These are phyloP conservation scores for Aspergillus sparsus DNA, from an alignment of 495 filamentous ascomycete genomes.

Conservation along the genomic window DNA sequence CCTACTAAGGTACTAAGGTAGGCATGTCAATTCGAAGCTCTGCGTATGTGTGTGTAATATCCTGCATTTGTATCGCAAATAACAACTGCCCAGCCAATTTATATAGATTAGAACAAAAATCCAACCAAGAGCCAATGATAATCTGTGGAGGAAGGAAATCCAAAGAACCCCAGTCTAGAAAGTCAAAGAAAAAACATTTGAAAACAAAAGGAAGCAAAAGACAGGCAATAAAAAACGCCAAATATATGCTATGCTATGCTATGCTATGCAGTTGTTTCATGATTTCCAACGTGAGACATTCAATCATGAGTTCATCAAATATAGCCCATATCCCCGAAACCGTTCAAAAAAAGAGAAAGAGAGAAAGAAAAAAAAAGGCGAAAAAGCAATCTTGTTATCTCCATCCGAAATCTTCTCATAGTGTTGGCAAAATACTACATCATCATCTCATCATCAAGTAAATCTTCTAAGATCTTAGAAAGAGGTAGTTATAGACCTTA, in stretches of 20 bases:
- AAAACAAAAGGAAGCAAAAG: conserved; percentile 7
- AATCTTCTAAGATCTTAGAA: neutral
- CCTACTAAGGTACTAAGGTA: too few species aligned
- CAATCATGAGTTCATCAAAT: conserved; percentile 7
- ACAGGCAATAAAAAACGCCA: conserved; percentile 12
- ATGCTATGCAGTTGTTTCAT: conserved; percentile 17
- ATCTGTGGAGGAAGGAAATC: neutral
- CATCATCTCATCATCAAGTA: neutral
- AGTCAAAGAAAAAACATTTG: neutral
- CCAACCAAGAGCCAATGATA: too few species aligned
- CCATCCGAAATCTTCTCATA: too few species aligned
- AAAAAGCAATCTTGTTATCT: too few species aligned
- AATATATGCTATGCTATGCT: conserved; percentile 11
- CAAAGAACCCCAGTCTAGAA: neutral
- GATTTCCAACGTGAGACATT: neutral
- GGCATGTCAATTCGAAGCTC: too few species aligned
- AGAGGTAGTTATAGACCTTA: neutral
- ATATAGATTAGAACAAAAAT: neutral
- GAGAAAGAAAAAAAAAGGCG: too few species aligned
- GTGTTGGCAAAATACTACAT: too few species aligned
- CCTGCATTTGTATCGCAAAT: too few species aligned
- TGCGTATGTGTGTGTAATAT: too few species aligned
- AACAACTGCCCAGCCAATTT: too few species aligned
- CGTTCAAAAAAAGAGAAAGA: neutral
- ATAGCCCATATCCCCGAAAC: conserved; percentile 10